phyloP scores from a whole-genome alignment of 805 yeast genomes.

The Candida verbasci region DNA sequence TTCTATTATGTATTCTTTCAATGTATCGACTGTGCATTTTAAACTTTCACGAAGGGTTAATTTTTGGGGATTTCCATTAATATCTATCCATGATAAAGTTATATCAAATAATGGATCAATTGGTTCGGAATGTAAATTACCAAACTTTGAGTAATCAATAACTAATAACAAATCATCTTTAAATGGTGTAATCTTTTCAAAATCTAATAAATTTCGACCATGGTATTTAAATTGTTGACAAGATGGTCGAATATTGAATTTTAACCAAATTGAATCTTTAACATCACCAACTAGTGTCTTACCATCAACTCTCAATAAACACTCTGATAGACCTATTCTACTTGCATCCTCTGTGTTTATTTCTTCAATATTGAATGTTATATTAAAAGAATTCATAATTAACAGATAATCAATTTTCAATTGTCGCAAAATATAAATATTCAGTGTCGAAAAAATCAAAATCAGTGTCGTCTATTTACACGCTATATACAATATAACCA shows the following conservation, averaged over 20 bases:
- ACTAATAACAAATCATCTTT: not conserved
- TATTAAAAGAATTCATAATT: not conserved
- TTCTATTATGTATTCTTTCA: constrained; percentile 7
- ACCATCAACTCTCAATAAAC: constrained; percentile 15
- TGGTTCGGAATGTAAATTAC: not conserved
- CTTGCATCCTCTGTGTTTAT: not conserved
- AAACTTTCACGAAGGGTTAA: constrained; percentile 2
- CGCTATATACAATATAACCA: not conserved
- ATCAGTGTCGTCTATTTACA: constrained; percentile 4
- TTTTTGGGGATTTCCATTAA: not conserved
- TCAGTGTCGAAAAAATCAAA: too few relatives aligned
- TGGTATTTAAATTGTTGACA: constrained; percentile 8
- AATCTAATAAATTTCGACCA: constrained; percentile 11
- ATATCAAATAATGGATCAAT: constrained; percentile 2
- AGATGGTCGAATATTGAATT: constrained; percentile 21
- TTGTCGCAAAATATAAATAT: not conserved
- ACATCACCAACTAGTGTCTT: constrained; percentile 19
- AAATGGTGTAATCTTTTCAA: constrained; percentile 10
- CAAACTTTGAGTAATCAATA: constrained; percentile 1
- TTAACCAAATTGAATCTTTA: constrained; percentile 25
- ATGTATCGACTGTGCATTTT: constrained; percentile 5
- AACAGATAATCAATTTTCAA: not conserved
- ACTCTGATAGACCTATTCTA: not conserved
- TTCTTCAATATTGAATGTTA: constrained; percentile 3
- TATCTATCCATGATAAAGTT: constrained; percentile 4